Base-by-base conservation (phyloP, 2,329 filamentous ascomycete species). In the Colletotrichum sp. region DNA sequence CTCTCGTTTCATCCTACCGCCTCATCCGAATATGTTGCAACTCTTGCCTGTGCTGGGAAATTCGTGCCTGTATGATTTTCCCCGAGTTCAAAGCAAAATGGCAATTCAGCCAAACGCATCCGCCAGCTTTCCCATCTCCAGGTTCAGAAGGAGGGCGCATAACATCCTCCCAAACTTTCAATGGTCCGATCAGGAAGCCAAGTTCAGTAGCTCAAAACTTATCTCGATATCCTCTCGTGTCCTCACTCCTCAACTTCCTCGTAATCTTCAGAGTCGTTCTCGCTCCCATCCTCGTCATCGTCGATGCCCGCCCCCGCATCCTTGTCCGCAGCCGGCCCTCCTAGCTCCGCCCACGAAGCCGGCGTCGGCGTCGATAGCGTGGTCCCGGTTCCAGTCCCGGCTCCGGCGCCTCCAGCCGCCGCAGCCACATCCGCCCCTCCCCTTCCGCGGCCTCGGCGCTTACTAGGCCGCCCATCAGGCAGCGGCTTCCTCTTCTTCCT, bases 351-450 rank as follows among this genome's bases (percentile, higher is more conserved):
- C 85, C 84, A 86, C 32, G 78, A 80, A 6, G 68, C 75, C 8
- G 84, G 85, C 10, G 85, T 86, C 3, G 83, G 83, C 15, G 79
- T 84, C 8, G 84, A 85, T 48, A 84, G 60, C 18, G 69, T 1
- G 66, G 55, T 16, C 15, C 52, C 59, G 1, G 28, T 3, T 0
- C 44, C 44, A n/a, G 64, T 12, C 4, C 44, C 62, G 13, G 63
- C 34, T 8, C 52, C 32, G 48, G 22, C 62, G 13, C 59, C 34
- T 8, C 52, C 32, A 36, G 22, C 24, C 22, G 68, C n/a, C 34
- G 26, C n/a, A 36, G 34, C 64, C 7, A 55, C 8, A 30, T 72
- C 72, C 39, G 30, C n/a, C 16, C 28, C 57, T n/a, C 78, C 79
- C 6, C 71, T 60, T 28, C 68, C 39, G 48, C 70, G 57, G 76